Evolutionary conservation across 2,329 filamentous ascomycete species (phyloP), one percentile per base, ranked within the genome.

Genomic region (Trichoderma sp.): DNA sequence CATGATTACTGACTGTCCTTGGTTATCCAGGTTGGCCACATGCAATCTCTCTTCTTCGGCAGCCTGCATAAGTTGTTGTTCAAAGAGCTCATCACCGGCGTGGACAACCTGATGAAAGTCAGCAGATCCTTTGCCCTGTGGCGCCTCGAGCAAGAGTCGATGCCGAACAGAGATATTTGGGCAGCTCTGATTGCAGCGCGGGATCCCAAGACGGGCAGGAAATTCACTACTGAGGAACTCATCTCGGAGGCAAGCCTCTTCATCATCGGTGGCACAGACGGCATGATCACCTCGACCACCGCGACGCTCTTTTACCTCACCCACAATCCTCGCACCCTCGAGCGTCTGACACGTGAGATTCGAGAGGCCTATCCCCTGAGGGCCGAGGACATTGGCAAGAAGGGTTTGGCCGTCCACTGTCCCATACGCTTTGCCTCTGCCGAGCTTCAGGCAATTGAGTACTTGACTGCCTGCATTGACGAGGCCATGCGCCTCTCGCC

Each of bases 391-490:
- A 9, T 50, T 1, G 41, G 59, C 28, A 60, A 64, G 39, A 63
- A 54, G 19, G 61, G 34, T 1, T 54, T 47, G 7, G 54, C 48
- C 10, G 54, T 66, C 10, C 39, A 19, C 10, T 66, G 64, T 60
- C 66, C 65, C 15, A 67, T 68, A 39, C 59, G 54, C 10, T 66
- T 68, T 48, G 59, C 64, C 21, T 68, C 64, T 9, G 24, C 41
- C 4, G 64, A 66, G n/a, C 60, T 68, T 7, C 64, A 63, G 28
- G 51, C 17, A 2, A 14, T 65, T 19, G 67, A 19, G 3, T 68
- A 66, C 48, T 48, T 68, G 48, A 55, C 55, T 5, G 66, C 67
- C 14, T 68, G 67, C 41, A 67, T 68, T 30, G 67, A 68, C 30
- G 67, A 68, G 52, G 66, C 66, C 15, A 67, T 67, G 66, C 63